These are phyloP conservation scores for Bodo saltans DNA, from an alignment of 78 protist genomes.

Conservation along the genomic window DNA sequence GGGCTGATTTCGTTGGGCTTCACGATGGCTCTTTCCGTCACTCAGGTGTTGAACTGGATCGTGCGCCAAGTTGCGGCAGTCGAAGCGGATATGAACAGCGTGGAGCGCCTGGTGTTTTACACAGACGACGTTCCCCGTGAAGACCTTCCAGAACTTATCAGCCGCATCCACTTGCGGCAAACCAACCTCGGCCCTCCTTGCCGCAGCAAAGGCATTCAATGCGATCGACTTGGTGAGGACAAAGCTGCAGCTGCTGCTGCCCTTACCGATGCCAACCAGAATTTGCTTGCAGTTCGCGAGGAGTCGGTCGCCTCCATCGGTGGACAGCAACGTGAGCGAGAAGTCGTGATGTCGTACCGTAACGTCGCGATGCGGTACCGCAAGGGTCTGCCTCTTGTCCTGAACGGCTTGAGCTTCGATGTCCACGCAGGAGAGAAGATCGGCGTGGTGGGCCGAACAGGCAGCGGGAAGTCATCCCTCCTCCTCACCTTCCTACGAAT, in stretches of 20 bases:
- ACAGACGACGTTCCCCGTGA: constrained; percentile 22
- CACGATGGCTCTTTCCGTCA: neutral
- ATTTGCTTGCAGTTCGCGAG: constrained; percentile 20
- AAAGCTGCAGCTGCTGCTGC: neutral
- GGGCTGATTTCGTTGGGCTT: constrained; percentile 22
- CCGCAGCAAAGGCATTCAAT: no score
- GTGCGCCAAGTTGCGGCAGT: constrained; percentile 4
- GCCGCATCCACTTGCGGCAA: no score
- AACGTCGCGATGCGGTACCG: constrained; percentile 48
- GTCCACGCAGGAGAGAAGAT: constrained; percentile 59
- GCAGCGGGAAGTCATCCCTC: constrained; percentile 65
- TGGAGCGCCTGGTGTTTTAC: constrained; percentile 30
- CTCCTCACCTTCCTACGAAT: constrained; percentile 61
- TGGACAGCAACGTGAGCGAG: constrained; percentile 36
- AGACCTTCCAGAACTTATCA: neutral
- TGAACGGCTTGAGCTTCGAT: constrained; percentile 36
- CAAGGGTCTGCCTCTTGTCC: constrained; percentile 48
- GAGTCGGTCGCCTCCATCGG: neutral
- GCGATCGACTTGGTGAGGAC: no score
- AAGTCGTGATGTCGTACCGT: constrained; percentile 49
- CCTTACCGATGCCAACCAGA: constrained; percentile 35
- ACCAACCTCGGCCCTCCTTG: no score
- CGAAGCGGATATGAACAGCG: constrained; percentile 28
- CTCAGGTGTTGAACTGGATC: constrained; percentile 10
- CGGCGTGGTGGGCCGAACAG: constrained; percentile 85